Evolutionary conservation across 306 rosid genomes (phyloP).

Genomic region (Echinosophora koreensis): DNA sequence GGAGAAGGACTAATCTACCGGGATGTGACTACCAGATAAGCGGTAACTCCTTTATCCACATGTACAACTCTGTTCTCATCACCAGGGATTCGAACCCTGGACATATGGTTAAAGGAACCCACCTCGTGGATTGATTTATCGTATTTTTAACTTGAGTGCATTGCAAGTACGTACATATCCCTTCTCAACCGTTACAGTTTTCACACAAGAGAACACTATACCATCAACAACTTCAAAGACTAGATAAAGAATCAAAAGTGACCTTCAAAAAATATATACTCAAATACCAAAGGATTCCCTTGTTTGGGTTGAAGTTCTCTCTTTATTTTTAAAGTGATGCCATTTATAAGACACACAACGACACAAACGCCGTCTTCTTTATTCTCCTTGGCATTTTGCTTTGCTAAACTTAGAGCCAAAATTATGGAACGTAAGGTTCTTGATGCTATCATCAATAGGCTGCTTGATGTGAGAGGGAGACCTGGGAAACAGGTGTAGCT

Average conservation of each 20-base stretch:
- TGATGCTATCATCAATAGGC: conserved; percentile 52
- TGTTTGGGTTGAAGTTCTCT: conserved; percentile 41
- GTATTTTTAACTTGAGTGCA: too few relatives aligned
- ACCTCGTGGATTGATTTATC: too few relatives aligned
- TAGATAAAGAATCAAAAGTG: conserved; percentile 28
- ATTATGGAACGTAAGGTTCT: conserved; percentile 50
- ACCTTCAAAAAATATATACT: conserved; percentile 44
- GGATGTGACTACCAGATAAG: too few relatives aligned
- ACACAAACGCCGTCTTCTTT: conserved; percentile 44
- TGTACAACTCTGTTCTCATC: too few relatives aligned
- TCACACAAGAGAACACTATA: too few relatives aligned
- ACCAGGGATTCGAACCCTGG: too few relatives aligned
- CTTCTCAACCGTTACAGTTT: too few relatives aligned
- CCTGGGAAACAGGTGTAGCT: conserved; percentile 57
- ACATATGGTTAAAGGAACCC: too few relatives aligned
- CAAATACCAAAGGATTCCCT: conserved; percentile 42
- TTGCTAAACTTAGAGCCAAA: not conserved
- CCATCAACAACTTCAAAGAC: too few relatives aligned
- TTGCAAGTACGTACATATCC: too few relatives aligned
- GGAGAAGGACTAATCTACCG: too few relatives aligned
- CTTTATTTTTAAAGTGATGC: conserved; percentile 35
- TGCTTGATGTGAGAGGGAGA: conserved; percentile 53
- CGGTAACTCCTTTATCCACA: too few relatives aligned
- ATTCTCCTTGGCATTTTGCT: conserved; percentile 45
- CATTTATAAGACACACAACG: conserved; percentile 37